phyloP scores from a whole-genome alignment of 805 yeast species.

The Saccharomycopsis vini region DNA sequence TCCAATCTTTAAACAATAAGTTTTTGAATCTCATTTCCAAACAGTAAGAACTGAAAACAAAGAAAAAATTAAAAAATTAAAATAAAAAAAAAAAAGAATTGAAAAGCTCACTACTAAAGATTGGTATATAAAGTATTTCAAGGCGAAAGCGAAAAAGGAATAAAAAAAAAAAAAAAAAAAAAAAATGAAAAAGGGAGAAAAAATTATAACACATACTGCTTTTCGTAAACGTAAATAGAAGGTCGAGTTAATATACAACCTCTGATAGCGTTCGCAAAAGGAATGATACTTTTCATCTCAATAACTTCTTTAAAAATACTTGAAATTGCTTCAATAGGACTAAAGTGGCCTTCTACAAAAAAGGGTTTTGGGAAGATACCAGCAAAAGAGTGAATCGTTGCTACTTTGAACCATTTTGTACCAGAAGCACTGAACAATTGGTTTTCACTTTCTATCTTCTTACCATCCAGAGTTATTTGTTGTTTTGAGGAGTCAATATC shows the following conservation, averaged over 20 bases:
- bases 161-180: too few relatives aligned
- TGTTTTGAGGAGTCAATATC: constrained; percentile 23
- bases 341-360: constrained; percentile 15
- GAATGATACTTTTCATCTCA: background rate
- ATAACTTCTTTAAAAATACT: constrained; percentile 2
- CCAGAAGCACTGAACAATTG: constrained; percentile 24
- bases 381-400: constrained; percentile 31
- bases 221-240: constrained; percentile 15
- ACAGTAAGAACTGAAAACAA: too few relatives aligned
- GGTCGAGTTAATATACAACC: constrained; percentile 1
- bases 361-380: constrained; percentile 30
- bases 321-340: constrained; percentile 14
- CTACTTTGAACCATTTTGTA: constrained; percentile 37
- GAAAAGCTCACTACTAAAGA: too few relatives aligned
- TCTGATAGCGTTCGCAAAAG: constrained; percentile 2
- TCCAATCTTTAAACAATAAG: too few relatives aligned
- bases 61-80: too few relatives aligned
- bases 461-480: too few relatives aligned
- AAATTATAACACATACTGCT: constrained; percentile 5
- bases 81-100: too few relatives aligned
- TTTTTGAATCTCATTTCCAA: too few relatives aligned
- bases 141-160: too few relatives aligned
- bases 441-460: constrained; percentile 1
- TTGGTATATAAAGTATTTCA: too few relatives aligned
- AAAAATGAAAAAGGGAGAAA: too few relatives aligned